Base-by-base conservation (phyloP, 805 yeast species). In the Saturnispora saitoi region DNA sequence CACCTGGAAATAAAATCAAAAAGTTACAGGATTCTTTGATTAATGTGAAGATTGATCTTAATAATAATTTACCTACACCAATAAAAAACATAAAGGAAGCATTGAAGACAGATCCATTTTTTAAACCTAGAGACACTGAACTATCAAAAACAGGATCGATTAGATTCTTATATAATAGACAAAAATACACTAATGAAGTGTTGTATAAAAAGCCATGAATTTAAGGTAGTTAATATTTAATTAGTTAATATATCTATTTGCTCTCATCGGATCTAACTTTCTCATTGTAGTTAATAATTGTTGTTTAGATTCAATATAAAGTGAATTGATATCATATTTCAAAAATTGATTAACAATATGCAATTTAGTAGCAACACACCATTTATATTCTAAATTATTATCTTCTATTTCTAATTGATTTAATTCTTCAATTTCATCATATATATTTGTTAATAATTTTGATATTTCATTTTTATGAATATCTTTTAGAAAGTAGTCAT, bases 361-460 rank as follows among this genome's bases (percentile, higher is more conserved):
- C 63, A 19, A 79, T 67, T 49, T 46, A 11, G 77, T 69, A 56
- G 86, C 83, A 51, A 86, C 64, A 58, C 96, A 89, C 91, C 95
- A 84, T 42, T 72, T 72, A 58, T 83, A 81, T 50, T 81, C 86
- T 47, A 59, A 62, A 0, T 77, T 81, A 52, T 70, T 71, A 57
- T 87, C 89, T 6, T 79, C 86, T 31, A 73, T 70, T 58, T 93
- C 98, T 43, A 86, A 72, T 32, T 76, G 80, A 57, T 84, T 81
- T 47, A 90, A 71, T 52, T 85, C 88, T 6, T 71, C 59, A 7
- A 89, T 40, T 19, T 71, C 70, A 1, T 57, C 51, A 8, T 78
- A 62, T 44, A 85, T 79, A 1, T 64, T 60, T 1, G 65, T 51
- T 10, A 86, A 60, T 1, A 84, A 56, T 0, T 58, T 58, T 1